Conservation (phyloP, 257 asterid genomes). For the Plantago major region DNA sequence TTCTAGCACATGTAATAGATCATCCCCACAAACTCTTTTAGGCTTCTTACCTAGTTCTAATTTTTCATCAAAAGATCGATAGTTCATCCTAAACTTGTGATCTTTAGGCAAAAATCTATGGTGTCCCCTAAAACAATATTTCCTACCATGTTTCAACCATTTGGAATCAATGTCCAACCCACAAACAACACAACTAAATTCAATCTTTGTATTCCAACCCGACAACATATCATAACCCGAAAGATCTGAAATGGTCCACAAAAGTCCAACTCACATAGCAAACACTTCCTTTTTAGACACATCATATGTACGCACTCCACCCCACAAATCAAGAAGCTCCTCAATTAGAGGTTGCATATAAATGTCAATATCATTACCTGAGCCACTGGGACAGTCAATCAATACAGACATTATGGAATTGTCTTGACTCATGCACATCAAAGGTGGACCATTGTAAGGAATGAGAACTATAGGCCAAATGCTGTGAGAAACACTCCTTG, state of each 20-base stretch:
- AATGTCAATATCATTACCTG: constrained; percentile 2
- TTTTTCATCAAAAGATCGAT: background rate
- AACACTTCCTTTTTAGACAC: background rate
- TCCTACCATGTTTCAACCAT: background rate
- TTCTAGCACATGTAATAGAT: background rate
- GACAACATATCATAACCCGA: background rate
- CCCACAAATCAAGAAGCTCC: constrained; percentile 11
- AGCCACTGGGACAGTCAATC: background rate
- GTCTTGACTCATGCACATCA: constrained; percentile 16
- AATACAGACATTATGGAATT: constrained; percentile 5
- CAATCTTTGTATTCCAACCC: background rate
- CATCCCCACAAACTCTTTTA: background rate
- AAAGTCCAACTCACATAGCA: background rate
- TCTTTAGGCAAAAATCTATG: background rate
- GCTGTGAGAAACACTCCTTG: constrained; percentile 12
- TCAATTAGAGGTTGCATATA: constrained; percentile 1
- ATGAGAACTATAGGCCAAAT: constrained; percentile 15
- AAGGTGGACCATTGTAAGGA: background rate
- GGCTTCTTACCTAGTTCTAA: background rate
- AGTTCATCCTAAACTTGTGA: background rate
- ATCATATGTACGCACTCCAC: background rate
- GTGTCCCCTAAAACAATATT: background rate
- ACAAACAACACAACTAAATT: background rate
- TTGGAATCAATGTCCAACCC: background rate
- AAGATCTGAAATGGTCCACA: constrained; percentile 14